Conservation (phyloP, 176 grass and related monocot species). For the Paspalum notatum region DNA sequence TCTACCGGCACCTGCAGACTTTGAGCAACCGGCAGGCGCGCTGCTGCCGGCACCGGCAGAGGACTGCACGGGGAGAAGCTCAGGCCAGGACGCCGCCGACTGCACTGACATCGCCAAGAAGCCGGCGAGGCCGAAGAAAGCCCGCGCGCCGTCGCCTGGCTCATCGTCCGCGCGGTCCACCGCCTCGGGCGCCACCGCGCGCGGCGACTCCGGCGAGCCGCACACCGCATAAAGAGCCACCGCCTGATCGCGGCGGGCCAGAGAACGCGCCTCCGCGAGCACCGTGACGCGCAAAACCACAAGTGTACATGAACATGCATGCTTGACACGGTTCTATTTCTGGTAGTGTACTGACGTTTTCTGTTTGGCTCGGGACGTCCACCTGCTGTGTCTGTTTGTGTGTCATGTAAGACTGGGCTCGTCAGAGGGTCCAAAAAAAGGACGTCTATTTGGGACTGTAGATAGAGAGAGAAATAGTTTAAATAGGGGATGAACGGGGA, state of each 20-base stretch:
- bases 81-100: conserved; percentile 1
- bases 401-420: too few species aligned
- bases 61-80: conserved; percentile 22
- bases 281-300: not conserved
- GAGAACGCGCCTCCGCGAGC: not conserved
- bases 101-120: conserved; percentile 38
- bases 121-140: conserved; percentile 36
- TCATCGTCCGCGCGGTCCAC: conserved; percentile 55
- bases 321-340: not conserved
- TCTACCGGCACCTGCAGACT: conserved; percentile 50
- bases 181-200: conserved; percentile 53
- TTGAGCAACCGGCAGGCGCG: conserved; percentile 50
- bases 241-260: not conserved
- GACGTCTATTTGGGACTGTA: too few species aligned
- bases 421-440: too few species aligned
- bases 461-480: too few species aligned
- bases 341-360: too few species aligned
- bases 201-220: conserved; percentile 40
- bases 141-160: conserved; percentile 25
- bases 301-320: not conserved
- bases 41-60: conserved; percentile 25
- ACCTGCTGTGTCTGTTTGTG: too few species aligned
- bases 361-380: too few species aligned
- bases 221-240: too few species aligned
- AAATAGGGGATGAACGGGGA: too few species aligned